Percentiles rank a stretch among this genome's conserved stretches.
phyloP scores from a whole-genome alignment of 805 yeast genomes.

The Starmerella sirachaensis region DNA sequence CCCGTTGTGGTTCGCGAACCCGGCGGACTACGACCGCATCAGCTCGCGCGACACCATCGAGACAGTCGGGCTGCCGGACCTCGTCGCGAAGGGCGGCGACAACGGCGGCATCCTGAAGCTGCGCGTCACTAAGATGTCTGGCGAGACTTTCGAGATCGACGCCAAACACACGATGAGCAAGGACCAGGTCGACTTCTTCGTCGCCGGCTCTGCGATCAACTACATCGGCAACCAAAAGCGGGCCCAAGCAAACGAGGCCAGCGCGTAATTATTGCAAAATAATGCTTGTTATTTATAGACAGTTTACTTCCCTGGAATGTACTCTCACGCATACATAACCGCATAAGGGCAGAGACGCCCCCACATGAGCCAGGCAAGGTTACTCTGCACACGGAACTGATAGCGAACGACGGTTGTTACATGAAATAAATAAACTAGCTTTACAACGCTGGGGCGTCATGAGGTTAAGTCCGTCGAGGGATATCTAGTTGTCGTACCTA shows the following conservation, averaged over 20 bases:
- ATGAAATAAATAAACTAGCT: not conserved
- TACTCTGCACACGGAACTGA: too few relatives aligned
- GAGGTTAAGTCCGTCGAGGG: too few relatives aligned
- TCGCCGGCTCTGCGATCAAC: conserved; percentile 95
- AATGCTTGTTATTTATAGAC: not conserved
- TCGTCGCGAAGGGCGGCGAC: conserved; percentile 71
- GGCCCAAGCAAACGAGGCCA: not conserved
- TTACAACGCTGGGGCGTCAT: too few relatives aligned
- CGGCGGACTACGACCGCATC: conserved; percentile 73
- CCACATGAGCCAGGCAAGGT: too few relatives aligned
- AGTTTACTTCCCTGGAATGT: too few relatives aligned
- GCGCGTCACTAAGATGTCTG: conserved; percentile 59
- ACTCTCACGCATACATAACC: too few relatives aligned
- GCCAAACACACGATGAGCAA: conserved; percentile 93
- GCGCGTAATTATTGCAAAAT: not conserved
- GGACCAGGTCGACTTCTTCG: conserved; percentile 92
- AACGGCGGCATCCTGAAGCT: conserved; percentile 73
- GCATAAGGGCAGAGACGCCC: too few relatives aligned
- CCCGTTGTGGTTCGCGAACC: conserved; percentile 86
- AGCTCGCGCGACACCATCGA: conserved; percentile 65
- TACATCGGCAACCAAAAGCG: conserved; percentile 50
- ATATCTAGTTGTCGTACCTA: too few relatives aligned
- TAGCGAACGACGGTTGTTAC: too few relatives aligned
- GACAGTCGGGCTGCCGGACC: conserved; percentile 60
- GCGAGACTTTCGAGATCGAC: conserved; percentile 54